Percentiles rank a stretch among this genome's conserved stretches.
Conservation (phyloP, 2,329 filamentous ascomycete species). For the Elsinoe arachidis region DNA sequence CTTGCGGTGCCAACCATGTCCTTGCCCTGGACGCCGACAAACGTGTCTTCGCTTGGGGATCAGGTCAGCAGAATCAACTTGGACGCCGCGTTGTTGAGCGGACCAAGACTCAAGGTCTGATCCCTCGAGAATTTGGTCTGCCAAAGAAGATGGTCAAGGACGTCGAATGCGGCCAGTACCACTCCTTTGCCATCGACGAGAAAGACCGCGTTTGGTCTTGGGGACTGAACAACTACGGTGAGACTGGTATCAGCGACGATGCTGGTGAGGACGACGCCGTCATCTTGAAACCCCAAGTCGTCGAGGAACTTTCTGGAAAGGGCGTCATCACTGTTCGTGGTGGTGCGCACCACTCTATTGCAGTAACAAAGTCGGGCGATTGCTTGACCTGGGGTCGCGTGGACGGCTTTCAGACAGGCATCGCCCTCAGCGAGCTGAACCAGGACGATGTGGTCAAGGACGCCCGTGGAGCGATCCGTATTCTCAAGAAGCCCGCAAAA, state of each 20-base stretch:
- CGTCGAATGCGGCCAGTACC: conserved; percentile 65
- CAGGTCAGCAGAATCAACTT: conserved; percentile 62
- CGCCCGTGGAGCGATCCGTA: conserved; percentile 56
- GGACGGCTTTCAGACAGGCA: conserved; percentile 48
- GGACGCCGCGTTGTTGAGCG: conserved; percentile 57
- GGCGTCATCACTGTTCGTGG: conserved; percentile 62
- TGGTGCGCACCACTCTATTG: conserved; percentile 66
- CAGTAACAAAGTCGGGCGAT: conserved; percentile 44
- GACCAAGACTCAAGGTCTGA: conserved; percentile 45
- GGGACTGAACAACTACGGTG: conserved; percentile 81
- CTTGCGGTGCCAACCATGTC: conserved; percentile 62
- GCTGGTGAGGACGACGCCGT: conserved; percentile 62
- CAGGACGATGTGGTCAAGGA: conserved; percentile 56
- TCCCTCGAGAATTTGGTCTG: conserved; percentile 50
- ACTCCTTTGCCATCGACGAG: conserved; percentile 67
- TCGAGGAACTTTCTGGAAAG: conserved; percentile 55
- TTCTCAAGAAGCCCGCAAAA: conserved; percentile 58
- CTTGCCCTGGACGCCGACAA: conserved; percentile 58
- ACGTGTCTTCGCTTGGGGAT: conserved; percentile 62
- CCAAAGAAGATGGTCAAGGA: conserved; percentile 49
- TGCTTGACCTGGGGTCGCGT: conserved; percentile 53
- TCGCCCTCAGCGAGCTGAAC: conserved; percentile 42
- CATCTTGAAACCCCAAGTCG: conserved; percentile 60
- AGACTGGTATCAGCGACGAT: conserved; percentile 59
- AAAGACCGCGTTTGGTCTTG: conserved; percentile 66